Percentiles rank a stretch among this genome's conserved stretches.
Evolutionary conservation across 2,329 filamentous ascomycete genomes (phyloP).

Genomic region (Blastomyces percursus): DNA sequence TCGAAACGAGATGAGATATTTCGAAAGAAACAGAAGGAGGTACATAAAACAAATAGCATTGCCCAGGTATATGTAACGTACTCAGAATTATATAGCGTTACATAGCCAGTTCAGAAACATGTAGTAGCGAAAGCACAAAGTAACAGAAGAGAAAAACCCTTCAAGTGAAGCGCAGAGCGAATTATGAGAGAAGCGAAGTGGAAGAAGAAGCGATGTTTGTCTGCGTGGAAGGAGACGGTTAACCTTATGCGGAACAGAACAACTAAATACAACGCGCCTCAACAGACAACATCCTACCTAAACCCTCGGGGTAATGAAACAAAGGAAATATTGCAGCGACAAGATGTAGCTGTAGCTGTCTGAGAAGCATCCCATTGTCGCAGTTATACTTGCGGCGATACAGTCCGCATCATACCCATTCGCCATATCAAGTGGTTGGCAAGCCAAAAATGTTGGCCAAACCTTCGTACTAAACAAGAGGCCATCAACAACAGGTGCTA

Average conservation of each 20-base stretch:
- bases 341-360: not conserved
- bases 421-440: too few species aligned
- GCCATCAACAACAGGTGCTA: not conserved
- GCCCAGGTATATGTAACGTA: not conserved
- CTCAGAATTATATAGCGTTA: not conserved
- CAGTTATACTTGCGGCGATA: too few species aligned
- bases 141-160: not conserved
- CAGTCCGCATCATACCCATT: too few species aligned
- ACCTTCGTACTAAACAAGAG: not conserved
- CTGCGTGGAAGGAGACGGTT: too few species aligned
- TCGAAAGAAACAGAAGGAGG: not conserved
- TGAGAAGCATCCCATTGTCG: too few species aligned
- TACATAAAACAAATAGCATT: not conserved
- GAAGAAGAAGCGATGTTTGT: too few species aligned
- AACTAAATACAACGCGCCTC: not conserved
- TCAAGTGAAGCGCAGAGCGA: not conserved
- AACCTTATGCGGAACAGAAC: too few species aligned
- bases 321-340: not conserved
- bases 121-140: not conserved
- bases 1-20: not conserved
- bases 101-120: not conserved
- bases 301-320: not conserved
- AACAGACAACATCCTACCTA: not conserved
- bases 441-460: too few species aligned
- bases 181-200: not conserved